Base-by-base conservation (phyloP, 2,329 filamentous ascomycete genomes). In the Penicillium sp. region DNA sequence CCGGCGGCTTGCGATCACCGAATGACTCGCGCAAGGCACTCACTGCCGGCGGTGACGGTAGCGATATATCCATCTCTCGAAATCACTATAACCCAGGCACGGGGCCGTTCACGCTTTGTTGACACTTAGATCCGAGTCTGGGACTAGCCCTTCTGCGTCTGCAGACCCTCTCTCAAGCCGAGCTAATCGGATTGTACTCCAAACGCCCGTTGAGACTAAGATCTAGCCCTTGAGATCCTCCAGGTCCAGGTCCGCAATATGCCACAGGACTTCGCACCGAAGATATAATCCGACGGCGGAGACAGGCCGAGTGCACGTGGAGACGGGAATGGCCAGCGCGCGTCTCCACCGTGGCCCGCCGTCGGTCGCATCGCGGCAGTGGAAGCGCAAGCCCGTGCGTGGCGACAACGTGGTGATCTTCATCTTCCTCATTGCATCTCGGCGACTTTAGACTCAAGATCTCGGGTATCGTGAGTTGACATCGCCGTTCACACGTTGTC, bases 1-100 rank as follows among this genome's bases (percentile, higher is more conserved):
- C 68, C 6, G 69, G 69, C 12, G 65, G 65, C 43, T 68, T 71
- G 9, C 64, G 59, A 49, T 72, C 69, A 7, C 69, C 70, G 45
- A 71, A 72, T 4, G 68, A 64, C 36, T 71, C 68, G 7, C 70
- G 64, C 29, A 72, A 46, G 9, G 61, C 62, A 45, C 57, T 58
- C 4, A 61, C 56, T 9, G 56, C 53, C 12, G 55, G 51, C 36
- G 54, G 54, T 16, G 54, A 49, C 24, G 44, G 21, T 7, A 58
- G 31, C 7, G 45, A 39, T 6, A 51, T 29, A 21, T 57, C 52
- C 45, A 58, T 55, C n/a, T 31, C 46, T 21, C 18, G 18, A 8
- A n/a, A 26, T 8, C 44, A n/a, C 33, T 10, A 5, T 7, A 9
- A 41, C 10, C n/a, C 23, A 42, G 36, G n/a, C 10, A 18, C 28